Evolutionary conservation across 1,139 yeast genomes (phyloP), one percentile per base, ranked within the genome.

Genomic region (Saccharomyces hybrid): DNA sequence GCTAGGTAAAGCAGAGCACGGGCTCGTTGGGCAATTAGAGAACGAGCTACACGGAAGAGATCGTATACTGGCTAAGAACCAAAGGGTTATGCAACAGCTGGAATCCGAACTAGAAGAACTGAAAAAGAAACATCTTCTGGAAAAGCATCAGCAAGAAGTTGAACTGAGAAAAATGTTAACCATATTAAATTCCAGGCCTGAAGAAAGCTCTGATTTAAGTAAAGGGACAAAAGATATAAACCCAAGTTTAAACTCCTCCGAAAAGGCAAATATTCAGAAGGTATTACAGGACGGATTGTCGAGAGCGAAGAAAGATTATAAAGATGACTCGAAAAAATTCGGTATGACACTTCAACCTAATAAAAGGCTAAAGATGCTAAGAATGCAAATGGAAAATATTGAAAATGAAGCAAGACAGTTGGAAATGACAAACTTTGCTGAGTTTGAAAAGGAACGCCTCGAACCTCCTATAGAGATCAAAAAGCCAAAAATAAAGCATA

Each of bases 131-230:
- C 86, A 88, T 63, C 75, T 88, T 50, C 68, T 80, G 16, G 96
- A 88, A 60, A 84, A 88, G 63, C 96, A 90, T 66, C 85, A 85
- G 60, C 95, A 86, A 64, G 98, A 91, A 67, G 75, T 87, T 31
- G 96, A 91, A 70, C 82, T 88, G 78, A 79, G 98, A 56, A 96
- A 91, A 68, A 79, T 93, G 69, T 75, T 88, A 55, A 77, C 91
- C 53, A 78, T 87, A 76, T 72, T 89, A 42, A 77, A 77, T 53
- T 62, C 70, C 5, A 61, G 61, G 46, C 59, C 64, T 2, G 63
- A 55, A 1, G 53, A 53, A 23, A 47, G 34, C 3, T 29, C 23
- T 5, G 48, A 46, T 26, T 25, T 20, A 3, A 51, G 41, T 51
- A 73, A 69, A 51, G 62, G 57, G 49, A 51, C 52, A 51, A 51